Base-by-base conservation (phyloP, 208 protist genomes). In the Leishmania gerbilli region DNA sequence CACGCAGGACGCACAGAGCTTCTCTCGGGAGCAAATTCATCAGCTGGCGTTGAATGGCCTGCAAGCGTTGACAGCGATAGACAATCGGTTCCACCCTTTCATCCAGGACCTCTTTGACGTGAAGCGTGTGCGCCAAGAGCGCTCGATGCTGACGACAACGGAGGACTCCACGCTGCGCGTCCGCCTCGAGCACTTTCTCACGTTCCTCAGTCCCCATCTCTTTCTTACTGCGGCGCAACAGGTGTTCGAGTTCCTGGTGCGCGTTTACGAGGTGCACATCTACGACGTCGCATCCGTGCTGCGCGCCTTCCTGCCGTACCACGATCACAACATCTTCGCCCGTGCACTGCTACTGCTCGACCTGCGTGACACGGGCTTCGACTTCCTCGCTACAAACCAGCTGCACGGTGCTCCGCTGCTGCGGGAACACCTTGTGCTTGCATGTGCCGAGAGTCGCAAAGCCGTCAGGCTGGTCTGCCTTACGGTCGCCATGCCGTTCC, bases 281-380 rank as follows among this genome's bases (percentile, higher is more conserved):
- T 95, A 95, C 87, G 95, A 97, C 80, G 90, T 92, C 15, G 62
- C 56, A 2, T 83, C 90, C 3, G 91, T 97, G 17, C 84, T 97
- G 31, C 88, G 91, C 19, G 87, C 91, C 42, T 96, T 97, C 77
- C 45, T 97, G 55, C 94, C 94, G 27, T 96, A 95, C 74, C 94
- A 97, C 83, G 94, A 97, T 76, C 94, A 97, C 86, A 94, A 91
- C 68, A 77, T 97, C 47, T 97, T 97, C 76, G 89, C 90, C 31
- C 91, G 92, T 13, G 90, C 85, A 64, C 55, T 97, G 24, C 87
- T 96, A 78, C 78, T 97, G 80, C 84, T 97, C 34, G 94, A 97
- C 80, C 79, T 97, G 49, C 92, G 94, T 58, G 94, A 95, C 82
- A 97, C 94, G 2, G 94, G 94, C 45, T 90, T 97, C 67, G 89